Conservation (phyloP, 1,284 basidiomycete genomes). For the Chalciporus sp. region DNA sequence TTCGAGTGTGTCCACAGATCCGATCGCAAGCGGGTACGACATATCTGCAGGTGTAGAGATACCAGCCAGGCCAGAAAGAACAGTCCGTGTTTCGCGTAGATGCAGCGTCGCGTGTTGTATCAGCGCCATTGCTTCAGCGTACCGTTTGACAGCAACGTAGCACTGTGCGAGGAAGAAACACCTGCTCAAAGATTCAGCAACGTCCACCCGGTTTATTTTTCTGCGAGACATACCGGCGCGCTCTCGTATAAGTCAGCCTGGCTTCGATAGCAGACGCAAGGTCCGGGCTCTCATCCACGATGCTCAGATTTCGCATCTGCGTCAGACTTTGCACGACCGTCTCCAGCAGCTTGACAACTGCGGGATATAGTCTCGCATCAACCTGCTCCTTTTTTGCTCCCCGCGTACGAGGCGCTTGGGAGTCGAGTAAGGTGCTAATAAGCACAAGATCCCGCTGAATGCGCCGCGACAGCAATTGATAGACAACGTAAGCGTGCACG, state of each 20-base stretch:
- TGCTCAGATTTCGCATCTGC: slow-evolving; percentile 79
- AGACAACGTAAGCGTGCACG: slow-evolving; percentile 84
- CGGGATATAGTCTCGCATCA: slow-evolving; percentile 74
- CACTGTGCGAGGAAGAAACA: slow-evolving; percentile 73
- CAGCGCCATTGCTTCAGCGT: slow-evolving; percentile 70
- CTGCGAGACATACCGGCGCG: slow-evolving; percentile 55
- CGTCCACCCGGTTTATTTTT: not conserved
- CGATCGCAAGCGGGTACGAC: slow-evolving; percentile 49
- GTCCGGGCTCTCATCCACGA: slow-evolving; percentile 88
- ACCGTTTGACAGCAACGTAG: slow-evolving; percentile 69
- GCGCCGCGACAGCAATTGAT: slow-evolving; percentile 82
- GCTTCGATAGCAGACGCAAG: slow-evolving; percentile 78
- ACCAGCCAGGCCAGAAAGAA: slow-evolving; percentile 44
- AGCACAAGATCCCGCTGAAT: slow-evolving; percentile 89
- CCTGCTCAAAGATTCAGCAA: slow-evolving; percentile 37
- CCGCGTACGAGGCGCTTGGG: slow-evolving; percentile 36
- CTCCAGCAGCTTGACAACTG: slow-evolving; percentile 86
- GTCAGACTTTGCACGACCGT: slow-evolving; percentile 81
- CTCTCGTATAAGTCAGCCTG: slow-evolving; percentile 73
- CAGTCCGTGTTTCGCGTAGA: slow-evolving; percentile 64
- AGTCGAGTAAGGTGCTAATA: slow-evolving; percentile 60
- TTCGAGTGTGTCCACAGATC: slow-evolving; percentile 56
- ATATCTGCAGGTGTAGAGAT: slow-evolving; percentile 50
- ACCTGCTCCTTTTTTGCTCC: slow-evolving; percentile 51
- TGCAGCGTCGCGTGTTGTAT: slow-evolving; percentile 70